Base-by-base conservation (phyloP, 1,139 yeast species). In the Yamadazyma pseudoaaseri region DNA sequence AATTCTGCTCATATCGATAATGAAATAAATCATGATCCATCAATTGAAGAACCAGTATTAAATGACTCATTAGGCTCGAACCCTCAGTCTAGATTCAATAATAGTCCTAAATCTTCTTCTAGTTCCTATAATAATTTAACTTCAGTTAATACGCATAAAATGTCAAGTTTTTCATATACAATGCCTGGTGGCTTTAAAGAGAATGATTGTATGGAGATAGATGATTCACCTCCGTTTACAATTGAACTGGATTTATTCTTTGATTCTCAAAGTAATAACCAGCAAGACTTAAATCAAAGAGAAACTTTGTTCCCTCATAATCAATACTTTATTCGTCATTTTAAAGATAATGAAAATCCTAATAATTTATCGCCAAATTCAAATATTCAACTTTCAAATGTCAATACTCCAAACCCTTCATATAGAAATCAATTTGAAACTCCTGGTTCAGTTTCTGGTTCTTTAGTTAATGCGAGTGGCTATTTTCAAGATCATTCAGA, bases 141-240 rank as follows among this genome's bases (percentile, higher is more conserved):
- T 7, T 20, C 17, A 6, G 16, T 5, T 6, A 5, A 20, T 18
- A 15, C 14, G 4, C 6, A 27, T 8, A 13, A 11, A 15, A 28
- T 14, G 5, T 11, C 15, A 6, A 16, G 16, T 11, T 11, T 30
- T 5, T 30, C 33, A 9, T 29, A 27, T 18, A 16, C 31, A 9
- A 33, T 62, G 54, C 65, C 68, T 3, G 68, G 67, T 4, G 65
- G 60, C 4, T 62, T 59, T 38, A 50, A 47, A 30, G 51, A 38
- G 20, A 39, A 42, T 18, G 62, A 62, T 33, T 38, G 45, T 8
- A 63, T 65, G 70, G 71, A 65, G 14, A 35, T 65, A 16, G 71
- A 65, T 35, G 68, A 64, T 30, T 57, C 63, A 12, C 70, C 71
- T 3, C 70, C 67, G 7, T 65, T 65, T 36, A 57, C 70, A 3